Base-by-base conservation (phyloP, 352 stramenopile genomes). In the Globisporangium spinosum region DNA sequence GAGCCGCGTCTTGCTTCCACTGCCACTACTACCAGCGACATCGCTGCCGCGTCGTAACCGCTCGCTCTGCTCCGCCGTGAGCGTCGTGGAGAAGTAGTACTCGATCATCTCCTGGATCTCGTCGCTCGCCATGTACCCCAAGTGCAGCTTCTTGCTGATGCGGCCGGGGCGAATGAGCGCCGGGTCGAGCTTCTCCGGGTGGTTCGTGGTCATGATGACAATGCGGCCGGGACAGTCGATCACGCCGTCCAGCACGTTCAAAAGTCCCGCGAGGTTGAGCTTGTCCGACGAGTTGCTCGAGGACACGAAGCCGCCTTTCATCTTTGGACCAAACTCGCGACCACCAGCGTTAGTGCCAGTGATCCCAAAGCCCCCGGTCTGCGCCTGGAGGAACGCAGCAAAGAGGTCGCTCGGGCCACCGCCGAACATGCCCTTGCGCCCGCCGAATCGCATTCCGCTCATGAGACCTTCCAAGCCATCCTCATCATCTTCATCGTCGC, bases 151-250 rank as follows among this genome's bases (percentile, higher is more conserved):
- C 71, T 91, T 89, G 69, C 95, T 92, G 38, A 98, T 85, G 29
- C 91, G 88, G 3, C 91, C 90, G 1, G 91, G 91, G 3, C 90
- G 80, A 22, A 98, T 85, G 9, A 98, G 84, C 77, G 22, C 76
- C 87, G 29, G 89, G 76, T 97, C 90, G n/a, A 97, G 78, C 40
- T 82, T 86, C 71, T 97, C 90, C 0, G 87, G 90, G 69, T 95
- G 86, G 76, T 97, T 97, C n/a, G 83, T 92, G 15, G 90, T 94
- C 79, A 95, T 92, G 70, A 97, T 89, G 0, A 96, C 74, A 57
- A 97, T 96, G 32, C 87, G 76, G 12, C 79, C 86, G 13, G 84
- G 82, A 32, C 74, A 86, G 65, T 96, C 86, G 22, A 93, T 83
- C 12, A 96, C 80, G 12, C 89, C 89, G 71, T 97, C 89, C 0